Conservation (phyloP, 139 green algal genomes). For the Coelastrella sp. region DNA sequence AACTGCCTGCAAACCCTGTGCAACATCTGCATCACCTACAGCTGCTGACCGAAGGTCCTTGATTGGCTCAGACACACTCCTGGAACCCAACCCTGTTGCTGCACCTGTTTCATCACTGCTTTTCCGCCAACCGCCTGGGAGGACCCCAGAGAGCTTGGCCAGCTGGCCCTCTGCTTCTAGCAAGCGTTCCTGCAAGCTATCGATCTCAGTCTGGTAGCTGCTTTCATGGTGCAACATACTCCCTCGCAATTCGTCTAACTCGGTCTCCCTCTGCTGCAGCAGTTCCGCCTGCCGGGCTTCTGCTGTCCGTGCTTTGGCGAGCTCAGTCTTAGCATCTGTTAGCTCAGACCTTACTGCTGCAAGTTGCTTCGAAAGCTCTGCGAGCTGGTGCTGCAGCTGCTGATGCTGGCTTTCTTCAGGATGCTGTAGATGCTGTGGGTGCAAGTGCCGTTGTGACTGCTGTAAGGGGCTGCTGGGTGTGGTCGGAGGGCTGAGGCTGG, state of each 20-base stretch:
- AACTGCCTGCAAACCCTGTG: neutral
- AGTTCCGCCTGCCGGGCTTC: neutral
- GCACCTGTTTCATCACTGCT: neutral
- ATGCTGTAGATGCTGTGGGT: conserved; percentile 5
- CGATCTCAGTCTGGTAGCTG: neutral
- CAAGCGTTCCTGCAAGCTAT: conserved; percentile 23
- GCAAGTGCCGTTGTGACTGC: neutral
- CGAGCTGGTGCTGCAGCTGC: conserved; percentile 28
- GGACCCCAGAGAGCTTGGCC: neutral
- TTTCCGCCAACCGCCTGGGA: conserved; percentile 14
- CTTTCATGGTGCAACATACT: neutral
- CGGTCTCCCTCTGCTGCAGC: neutral
- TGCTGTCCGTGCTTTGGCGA: neutral
- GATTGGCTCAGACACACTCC: neutral
- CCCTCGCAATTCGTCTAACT: neutral
- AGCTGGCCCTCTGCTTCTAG: conserved; percentile 21
- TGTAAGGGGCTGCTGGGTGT: neutral
- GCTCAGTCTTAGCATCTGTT: neutral
- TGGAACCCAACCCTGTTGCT: neutral
- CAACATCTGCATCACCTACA: neutral
- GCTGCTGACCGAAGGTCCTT: neutral
- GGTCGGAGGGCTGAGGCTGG: conserved; percentile 15
- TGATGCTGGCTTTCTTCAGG: neutral
- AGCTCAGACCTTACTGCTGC: neutral
- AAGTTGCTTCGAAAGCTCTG: neutral